Evolutionary conservation across 495 filamentous ascomycete species (phyloP).

Genomic region (Trichoderma parareesei): DNA sequence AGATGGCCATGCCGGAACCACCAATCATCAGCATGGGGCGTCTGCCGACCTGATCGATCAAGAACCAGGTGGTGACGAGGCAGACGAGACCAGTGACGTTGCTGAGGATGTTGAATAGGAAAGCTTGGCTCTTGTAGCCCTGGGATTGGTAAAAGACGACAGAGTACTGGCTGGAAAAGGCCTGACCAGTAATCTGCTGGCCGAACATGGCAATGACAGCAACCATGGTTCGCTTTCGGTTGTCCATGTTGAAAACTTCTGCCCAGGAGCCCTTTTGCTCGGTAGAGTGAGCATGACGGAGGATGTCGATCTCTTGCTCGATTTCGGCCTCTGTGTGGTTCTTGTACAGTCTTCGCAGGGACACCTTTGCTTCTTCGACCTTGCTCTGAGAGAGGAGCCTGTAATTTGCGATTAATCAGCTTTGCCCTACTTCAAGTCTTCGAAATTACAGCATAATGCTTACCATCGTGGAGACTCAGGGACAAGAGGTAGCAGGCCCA

Average conservation of each 20-base stretch:
- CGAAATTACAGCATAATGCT: not conserved
- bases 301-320: slow-evolving; percentile 16
- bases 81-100: slow-evolving; percentile 15
- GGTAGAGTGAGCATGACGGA: slow-evolving; percentile 15
- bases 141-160: slow-evolving; percentile 21
- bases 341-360: slow-evolving; percentile 16
- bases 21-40: slow-evolving; percentile 18
- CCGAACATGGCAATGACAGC: slow-evolving; percentile 21
- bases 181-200: slow-evolving; percentile 22
- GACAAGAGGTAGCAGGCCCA: slow-evolving; percentile 25
- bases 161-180: slow-evolving; percentile 19
- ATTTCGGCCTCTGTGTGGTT: slow-evolving; percentile 14
- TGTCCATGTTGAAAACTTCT: slow-evolving; percentile 18
- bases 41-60: slow-evolving; percentile 17
- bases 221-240: slow-evolving; percentile 17
- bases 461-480: slow-evolving; percentile 33
- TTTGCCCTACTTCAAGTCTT: not conserved
- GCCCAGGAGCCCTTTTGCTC: slow-evolving; percentile 20
- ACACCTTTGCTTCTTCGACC: slow-evolving; percentile 15
- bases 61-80: slow-evolving; percentile 15
- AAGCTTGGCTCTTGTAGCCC: slow-evolving; percentile 18
- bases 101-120: slow-evolving; percentile 17
- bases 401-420: not conserved
- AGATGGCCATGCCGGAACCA: slow-evolving; percentile 18
- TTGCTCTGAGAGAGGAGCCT: slow-evolving; percentile 17